phyloP scores from a whole-genome alignment of 495 filamentous ascomycete genomes.

The Aspergillus steynii region DNA sequence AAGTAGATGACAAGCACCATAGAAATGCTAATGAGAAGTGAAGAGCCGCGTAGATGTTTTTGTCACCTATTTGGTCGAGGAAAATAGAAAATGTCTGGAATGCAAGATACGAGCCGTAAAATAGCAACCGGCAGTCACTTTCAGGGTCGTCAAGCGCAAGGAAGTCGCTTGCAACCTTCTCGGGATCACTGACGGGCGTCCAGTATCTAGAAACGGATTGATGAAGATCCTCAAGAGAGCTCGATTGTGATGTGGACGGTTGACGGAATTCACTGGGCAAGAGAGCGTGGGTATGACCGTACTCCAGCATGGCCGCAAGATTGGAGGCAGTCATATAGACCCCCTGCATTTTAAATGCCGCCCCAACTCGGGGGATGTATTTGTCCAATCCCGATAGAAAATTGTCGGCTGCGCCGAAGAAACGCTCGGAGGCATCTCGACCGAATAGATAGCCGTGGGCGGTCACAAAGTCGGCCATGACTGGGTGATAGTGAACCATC shows the following conservation, averaged over 20 bases:
- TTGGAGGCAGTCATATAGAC: slow-evolving; percentile 52
- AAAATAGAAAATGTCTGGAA: slow-evolving; percentile 53
- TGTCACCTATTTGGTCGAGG: slow-evolving; percentile 60
- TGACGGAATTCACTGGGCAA: slow-evolving; percentile 39
- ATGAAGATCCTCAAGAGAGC: slow-evolving; percentile 30
- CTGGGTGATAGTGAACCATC: slow-evolving; percentile 28
- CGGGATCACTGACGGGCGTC: slow-evolving; percentile 14
- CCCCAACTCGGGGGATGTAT: slow-evolving; percentile 58
- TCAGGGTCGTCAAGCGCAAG: slow-evolving; percentile 13
- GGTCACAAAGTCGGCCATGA: slow-evolving; percentile 57
- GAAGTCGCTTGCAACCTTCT: slow-evolving; percentile 17
- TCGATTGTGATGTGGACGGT: slow-evolving; percentile 36
- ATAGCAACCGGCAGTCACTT: slow-evolving; percentile 22
- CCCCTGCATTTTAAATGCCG: slow-evolving; percentile 66
- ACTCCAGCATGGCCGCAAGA: slow-evolving; percentile 57
- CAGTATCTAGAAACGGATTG: slow-evolving; percentile 20
- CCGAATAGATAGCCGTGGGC: slow-evolving; percentile 68
- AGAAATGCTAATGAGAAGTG: slow-evolving; percentile 73
- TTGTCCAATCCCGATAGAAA: slow-evolving; percentile 56
- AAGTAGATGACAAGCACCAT: slow-evolving; percentile 54
- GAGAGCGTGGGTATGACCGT: slow-evolving; percentile 55
- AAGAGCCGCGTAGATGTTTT: slow-evolving; percentile 63
- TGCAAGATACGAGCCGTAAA: slow-evolving; percentile 42
- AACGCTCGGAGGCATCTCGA: slow-evolving; percentile 45
- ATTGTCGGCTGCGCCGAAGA: slow-evolving; percentile 44